Evolutionary conservation across 1,139 yeast genomes (phyloP).

Genomic region (Pichia cactophila): DNA sequence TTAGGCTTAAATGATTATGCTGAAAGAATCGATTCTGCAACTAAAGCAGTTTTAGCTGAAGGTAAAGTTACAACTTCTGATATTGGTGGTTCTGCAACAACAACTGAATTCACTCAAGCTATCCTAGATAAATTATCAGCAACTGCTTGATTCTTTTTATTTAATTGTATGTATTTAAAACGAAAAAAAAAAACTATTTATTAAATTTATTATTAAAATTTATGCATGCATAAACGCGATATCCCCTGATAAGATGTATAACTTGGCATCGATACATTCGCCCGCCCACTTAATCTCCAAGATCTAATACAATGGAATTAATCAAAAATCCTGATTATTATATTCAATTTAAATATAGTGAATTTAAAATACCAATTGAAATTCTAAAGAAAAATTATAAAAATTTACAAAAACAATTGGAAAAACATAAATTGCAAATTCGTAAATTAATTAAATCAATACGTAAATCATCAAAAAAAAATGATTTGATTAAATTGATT

Average conservation of each 20-base stretch:
- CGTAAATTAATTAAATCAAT: constrained; percentile 35
- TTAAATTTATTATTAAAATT: not conserved
- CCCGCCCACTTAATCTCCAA: not conserved
- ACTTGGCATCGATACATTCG: too few species aligned
- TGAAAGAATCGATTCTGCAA: constrained; percentile 80
- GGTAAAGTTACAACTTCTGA: constrained; percentile 77
- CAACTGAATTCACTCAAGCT: constrained; percentile 91
- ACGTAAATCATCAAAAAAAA: constrained; percentile 20
- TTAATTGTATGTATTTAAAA: not conserved
- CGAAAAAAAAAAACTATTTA: not conserved
- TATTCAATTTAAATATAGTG: constrained; percentile 23
- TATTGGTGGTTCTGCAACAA: constrained; percentile 82
- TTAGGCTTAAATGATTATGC: constrained; percentile 81
- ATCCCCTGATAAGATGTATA: too few species aligned
- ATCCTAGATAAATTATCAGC: constrained; percentile 51
- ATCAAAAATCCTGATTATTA: constrained; percentile 9
- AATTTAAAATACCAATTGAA: constrained; percentile 57
- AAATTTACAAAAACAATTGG: constrained; percentile 47
- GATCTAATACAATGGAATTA: constrained; percentile 1
- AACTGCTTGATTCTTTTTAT: constrained; percentile 1
- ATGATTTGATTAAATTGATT: constrained; percentile 33
- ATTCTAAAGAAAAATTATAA: constrained; percentile 53
- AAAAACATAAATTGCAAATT: constrained; percentile 41
- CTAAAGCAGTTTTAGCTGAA: constrained; percentile 81
- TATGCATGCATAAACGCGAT: too few species aligned